A percentile compares a stretch with the other conserved stretches of the same genome.
phyloP scores from a whole-genome alignment of 169 alveolate genomes.

The Amoebophrya sp. region DNA sequence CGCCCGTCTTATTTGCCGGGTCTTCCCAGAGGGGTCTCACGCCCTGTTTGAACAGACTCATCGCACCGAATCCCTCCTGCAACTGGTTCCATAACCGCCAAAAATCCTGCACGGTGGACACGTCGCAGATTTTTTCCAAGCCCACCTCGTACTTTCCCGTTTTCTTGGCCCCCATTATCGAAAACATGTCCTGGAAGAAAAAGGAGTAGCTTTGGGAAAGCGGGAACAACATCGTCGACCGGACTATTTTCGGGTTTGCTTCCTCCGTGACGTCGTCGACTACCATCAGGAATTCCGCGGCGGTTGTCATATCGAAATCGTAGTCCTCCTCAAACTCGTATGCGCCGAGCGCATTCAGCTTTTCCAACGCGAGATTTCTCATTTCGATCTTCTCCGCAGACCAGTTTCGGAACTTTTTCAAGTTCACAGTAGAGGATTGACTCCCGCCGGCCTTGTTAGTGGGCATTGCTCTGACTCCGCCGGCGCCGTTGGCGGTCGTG shows the following conservation, averaged over 20 bases:
- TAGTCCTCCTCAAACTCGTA: background rate
- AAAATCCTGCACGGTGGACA: background rate
- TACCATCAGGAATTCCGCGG: background rate
- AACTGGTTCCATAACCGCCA: background rate
- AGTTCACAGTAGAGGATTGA: no score
- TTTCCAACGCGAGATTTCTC: background rate
- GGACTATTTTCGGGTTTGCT: background rate
- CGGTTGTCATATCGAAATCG: background rate
- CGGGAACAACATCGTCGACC: background rate
- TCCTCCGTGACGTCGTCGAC: background rate
- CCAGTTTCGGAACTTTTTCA: no score
- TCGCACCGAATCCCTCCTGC: background rate
- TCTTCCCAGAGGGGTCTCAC: background rate
- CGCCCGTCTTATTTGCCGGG: background rate
- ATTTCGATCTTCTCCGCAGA: no score
- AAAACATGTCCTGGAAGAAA: background rate
- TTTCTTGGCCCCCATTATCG: background rate
- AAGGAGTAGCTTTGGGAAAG: background rate
- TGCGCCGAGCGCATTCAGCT: background rate
- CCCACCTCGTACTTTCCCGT: background rate
- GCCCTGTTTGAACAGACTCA: background rate
- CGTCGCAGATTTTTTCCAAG: background rate
- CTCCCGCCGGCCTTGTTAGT: no score
- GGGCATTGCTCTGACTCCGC: no score
- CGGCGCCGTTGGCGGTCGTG: no score